These are phyloP conservation scores for Trypanosoma rangeli DNA, from an alignment of 208 protist genomes.

Conservation along the genomic window DNA sequence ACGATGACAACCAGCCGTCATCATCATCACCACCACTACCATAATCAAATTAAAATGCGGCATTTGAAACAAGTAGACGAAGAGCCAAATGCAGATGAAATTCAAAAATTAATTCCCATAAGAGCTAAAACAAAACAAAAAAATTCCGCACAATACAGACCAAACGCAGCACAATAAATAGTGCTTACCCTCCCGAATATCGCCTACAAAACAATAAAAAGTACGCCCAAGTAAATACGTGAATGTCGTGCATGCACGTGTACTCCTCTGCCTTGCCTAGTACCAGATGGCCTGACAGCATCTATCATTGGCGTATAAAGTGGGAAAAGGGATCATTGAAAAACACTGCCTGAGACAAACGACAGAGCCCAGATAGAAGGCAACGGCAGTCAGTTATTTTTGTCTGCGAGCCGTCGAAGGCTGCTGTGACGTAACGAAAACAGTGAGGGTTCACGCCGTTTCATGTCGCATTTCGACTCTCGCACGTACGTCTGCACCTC, in stretches of 20 bases:
- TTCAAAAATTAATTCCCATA: conserved; percentile 33
- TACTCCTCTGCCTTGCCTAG: neutral
- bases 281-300: no score
- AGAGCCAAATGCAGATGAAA: neutral
- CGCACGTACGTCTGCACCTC: conserved; percentile 69
- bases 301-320: no score
- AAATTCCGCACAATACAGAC: neutral
- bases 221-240: neutral
- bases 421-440: conserved; percentile 86
- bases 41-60: neutral
- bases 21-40: neutral
- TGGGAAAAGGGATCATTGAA: neutral
- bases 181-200: neutral
- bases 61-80: neutral
- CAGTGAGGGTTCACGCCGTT: conserved; percentile 68
- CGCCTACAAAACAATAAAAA: neutral
- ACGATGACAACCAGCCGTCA: neutral
- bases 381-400: conserved; percentile 7
- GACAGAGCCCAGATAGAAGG: neutral
- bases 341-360: neutral
- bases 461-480: conserved; percentile 47
- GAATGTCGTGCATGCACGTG: neutral
- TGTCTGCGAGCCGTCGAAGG: conserved; percentile 39
- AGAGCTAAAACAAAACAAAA: conserved; percentile 2
- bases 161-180: neutral